phyloP scores from a whole-genome alignment of 208 protist species.

The Leishmania lainsoni region DNA sequence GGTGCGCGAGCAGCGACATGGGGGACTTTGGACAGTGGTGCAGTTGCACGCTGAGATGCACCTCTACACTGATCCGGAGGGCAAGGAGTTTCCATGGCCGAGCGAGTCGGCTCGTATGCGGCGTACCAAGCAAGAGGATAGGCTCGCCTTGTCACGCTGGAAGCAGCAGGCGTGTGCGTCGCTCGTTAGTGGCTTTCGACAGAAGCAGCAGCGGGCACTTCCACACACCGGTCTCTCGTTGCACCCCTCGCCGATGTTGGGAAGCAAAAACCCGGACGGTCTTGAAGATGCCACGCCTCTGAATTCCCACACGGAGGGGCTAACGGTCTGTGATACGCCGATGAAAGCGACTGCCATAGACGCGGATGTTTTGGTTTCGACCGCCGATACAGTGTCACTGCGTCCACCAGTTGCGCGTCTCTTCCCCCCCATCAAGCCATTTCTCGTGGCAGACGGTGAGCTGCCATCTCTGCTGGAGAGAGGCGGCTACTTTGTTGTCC shows the following conservation, averaged over 20 bases:
- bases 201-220: slow-evolving; percentile 1
- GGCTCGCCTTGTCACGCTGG: slow-evolving; percentile 1
- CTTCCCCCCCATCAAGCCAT: slow-evolving; percentile 32
- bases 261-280: slow-evolving; percentile 13
- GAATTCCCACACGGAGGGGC: slow-evolving; percentile 11
- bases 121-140: slow-evolving; percentile 9
- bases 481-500: slow-evolving; percentile 66
- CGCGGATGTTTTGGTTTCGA: not conserved
- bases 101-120: slow-evolving; percentile 10
- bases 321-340: not conserved
- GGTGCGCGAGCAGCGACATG: slow-evolving; percentile 2
- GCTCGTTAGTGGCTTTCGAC: slow-evolving; percentile 8
- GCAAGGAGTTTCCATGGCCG: slow-evolving; percentile 43
- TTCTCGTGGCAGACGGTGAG: slow-evolving; percentile 20
- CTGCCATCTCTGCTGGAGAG: slow-evolving; percentile 37
- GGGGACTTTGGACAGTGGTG: slow-evolving; percentile 38
- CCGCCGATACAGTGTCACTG: slow-evolving; percentile 3
- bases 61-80: slow-evolving; percentile 36
- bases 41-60: slow-evolving; percentile 39
- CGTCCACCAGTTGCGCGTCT: not conserved
- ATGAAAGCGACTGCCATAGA: not conserved
- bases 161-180: slow-evolving; percentile 5
- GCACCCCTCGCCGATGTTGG: slow-evolving; percentile 15
- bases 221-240: slow-evolving; percentile 2
- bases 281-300: slow-evolving; percentile 4